Base-by-base conservation (phyloP, 2,329 filamentous ascomycete species). In the Nothophoma quercina region DNA sequence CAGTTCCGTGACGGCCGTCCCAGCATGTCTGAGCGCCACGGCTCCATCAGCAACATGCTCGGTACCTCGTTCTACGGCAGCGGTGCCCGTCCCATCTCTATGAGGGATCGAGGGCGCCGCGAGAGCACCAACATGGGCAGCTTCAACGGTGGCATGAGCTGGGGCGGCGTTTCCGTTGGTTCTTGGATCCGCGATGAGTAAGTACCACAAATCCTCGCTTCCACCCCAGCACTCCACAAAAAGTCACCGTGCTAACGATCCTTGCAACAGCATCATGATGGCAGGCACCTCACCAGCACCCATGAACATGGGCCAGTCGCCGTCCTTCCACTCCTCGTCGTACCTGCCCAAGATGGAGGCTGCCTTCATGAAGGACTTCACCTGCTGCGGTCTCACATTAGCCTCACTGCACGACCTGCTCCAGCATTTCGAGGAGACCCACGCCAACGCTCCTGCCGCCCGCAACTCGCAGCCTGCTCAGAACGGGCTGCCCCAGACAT, bases 111-210 rank as follows among this genome's bases (percentile, higher is more conserved):
- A 51, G 77, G 77, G 43, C 77, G 84, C 58, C 75, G 85, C 61
- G 83, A 87, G 72, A 85, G 83, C 71, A 77, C 83, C 57, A 83
- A 83, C 50, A 83, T 84, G 56, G 82, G 85, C 62, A 87, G 85
- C 69, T 75, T 87, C 55, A 79, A 84, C 43, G 89, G 87, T 59
- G 93, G 93, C 66, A 92, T 96, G 88, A 97, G 93, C 77, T 99
- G 93, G 93, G 93, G 93, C 71, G 93, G 93, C 61, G 86, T 96
- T 55, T 98, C 93, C 7, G 91, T 98, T 61, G 93, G 93, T 58
- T 98, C 93, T 70, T 98, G 96, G 82, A 95, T 99, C 75, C 85
- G 91, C 75, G 93, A 99, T 79, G 95, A 99, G 95, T 99, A 86
- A 86, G 93, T 88, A 25, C 28, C 16, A 36, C 50, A 30, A 34